phyloP scores from a whole-genome alignment of 1,139 yeast species.

The Saccharomyces hybrid region DNA sequence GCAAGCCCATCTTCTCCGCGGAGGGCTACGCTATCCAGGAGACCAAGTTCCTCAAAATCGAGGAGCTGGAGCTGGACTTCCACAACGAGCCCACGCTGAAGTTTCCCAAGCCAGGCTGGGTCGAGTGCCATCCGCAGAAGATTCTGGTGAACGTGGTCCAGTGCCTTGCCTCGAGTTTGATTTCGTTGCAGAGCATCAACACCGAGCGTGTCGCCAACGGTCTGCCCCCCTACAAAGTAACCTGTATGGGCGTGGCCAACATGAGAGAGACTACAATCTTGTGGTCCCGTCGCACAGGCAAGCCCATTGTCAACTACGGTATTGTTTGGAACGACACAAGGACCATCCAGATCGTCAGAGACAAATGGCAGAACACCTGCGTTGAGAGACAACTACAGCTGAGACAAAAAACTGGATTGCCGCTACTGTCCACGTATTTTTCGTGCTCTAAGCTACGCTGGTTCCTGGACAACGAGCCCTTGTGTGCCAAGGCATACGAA shows the following conservation, averaged over 20 bases:
- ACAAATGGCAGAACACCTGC: constrained; percentile 50
- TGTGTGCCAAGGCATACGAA: constrained; percentile 62
- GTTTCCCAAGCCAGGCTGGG: constrained; percentile 85
- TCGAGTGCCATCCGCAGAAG: constrained; percentile 87
- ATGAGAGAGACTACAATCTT: constrained; percentile 93
- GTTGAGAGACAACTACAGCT: constrained; percentile 54
- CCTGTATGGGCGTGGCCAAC: constrained; percentile 77
- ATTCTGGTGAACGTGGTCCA: constrained; percentile 76
- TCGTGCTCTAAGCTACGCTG: constrained; percentile 87
- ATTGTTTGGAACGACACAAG: constrained; percentile 96
- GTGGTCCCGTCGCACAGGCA: constrained; percentile 81
- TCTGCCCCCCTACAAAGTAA: constrained; percentile 47
- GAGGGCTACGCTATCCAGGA: constrained; percentile 64
- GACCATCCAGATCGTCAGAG: constrained; percentile 65
- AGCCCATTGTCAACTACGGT: constrained; percentile 70
- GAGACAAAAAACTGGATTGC: constrained; percentile 71
- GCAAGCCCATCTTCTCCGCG: constrained; percentile 47
- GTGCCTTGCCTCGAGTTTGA: constrained; percentile 60
- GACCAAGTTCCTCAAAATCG: constrained; percentile 54
- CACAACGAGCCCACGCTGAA: constrained; percentile 61
- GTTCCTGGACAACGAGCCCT: constrained; percentile 74
- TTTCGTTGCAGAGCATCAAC: constrained; percentile 51
- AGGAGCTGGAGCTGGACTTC: constrained; percentile 38
- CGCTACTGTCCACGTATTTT: constrained; percentile 75
- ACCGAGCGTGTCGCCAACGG: constrained; percentile 40